Evolutionary conservation across 1,284 basidiomycete species (phyloP).

Genomic region (Puccinia hordei): DNA sequence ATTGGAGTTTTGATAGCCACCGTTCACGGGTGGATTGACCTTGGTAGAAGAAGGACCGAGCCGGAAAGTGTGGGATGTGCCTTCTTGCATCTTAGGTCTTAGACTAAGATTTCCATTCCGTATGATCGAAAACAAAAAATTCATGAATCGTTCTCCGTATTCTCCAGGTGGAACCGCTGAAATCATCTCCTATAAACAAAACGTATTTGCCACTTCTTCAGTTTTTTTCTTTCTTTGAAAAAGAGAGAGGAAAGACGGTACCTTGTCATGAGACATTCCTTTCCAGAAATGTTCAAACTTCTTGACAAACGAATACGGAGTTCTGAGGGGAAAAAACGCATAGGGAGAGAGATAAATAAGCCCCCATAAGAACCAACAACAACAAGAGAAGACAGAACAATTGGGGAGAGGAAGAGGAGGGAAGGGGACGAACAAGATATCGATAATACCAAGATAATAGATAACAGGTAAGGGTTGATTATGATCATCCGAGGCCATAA

Average conservation of each 20-base stretch:
- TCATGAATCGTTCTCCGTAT: slow-evolving; percentile 82
- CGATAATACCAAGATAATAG: slow-evolving; percentile 70
- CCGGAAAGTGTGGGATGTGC: background rate
- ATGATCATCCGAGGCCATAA: slow-evolving; percentile 81
- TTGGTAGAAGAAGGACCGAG: too few relatives aligned
- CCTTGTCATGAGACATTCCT: slow-evolving; percentile 78
- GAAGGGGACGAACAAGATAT: slow-evolving; percentile 58
- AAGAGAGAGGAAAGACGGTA: slow-evolving; percentile 62
- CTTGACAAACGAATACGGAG: slow-evolving; percentile 64
- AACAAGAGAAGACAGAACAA: too few relatives aligned
- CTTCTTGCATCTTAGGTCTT: slow-evolving; percentile 64
- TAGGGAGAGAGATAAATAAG: background rate
- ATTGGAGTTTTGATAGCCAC: background rate
- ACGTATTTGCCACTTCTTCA: too few relatives aligned
- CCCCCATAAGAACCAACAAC: too few relatives aligned
- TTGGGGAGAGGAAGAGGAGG: too few relatives aligned
- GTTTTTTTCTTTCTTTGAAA: slow-evolving; percentile 50
- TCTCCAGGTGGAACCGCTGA: slow-evolving; percentile 82
- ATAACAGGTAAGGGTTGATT: slow-evolving; percentile 76
- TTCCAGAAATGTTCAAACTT: slow-evolving; percentile 89
- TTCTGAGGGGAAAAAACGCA: background rate
- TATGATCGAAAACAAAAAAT: slow-evolving; percentile 84
- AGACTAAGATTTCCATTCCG: slow-evolving; percentile 73
- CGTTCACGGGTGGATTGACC: too few relatives aligned
- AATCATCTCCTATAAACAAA: slow-evolving; percentile 74